Evolutionary conservation across 2,329 filamentous ascomycete genomes (phyloP).

Genomic region (Fusarium torreyae): DNA sequence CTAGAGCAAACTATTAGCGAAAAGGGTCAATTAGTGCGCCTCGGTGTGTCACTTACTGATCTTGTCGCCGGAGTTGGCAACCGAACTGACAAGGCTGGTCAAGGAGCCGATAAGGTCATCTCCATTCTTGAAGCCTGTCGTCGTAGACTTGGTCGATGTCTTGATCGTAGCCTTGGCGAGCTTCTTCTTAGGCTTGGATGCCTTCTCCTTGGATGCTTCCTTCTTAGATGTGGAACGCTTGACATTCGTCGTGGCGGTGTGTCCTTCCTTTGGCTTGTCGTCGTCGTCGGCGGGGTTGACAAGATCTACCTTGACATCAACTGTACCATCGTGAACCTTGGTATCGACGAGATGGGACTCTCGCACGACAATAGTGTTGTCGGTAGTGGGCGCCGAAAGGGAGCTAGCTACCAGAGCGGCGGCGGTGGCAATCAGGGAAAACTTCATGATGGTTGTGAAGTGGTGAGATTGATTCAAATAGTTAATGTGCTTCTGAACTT

Average conservation of each 20-base stretch:
- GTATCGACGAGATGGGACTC: slow-evolving; percentile 2
- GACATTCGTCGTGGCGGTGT: background rate
- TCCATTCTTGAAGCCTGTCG: slow-evolving; percentile 7
- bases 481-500: background rate
- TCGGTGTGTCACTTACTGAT: slow-evolving; percentile 11
- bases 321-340: background rate
- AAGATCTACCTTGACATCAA: background rate
- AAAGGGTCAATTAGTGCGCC: no score
- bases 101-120: background rate
- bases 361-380: background rate
- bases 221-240: background rate
- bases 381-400: slow-evolving; percentile 5
- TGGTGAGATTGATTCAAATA: background rate
- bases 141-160: background rate
- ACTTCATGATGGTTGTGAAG: background rate
- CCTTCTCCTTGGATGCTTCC: background rate
- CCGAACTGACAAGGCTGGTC: slow-evolving; percentile 10
- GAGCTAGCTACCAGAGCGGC: background rate
- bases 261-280: background rate
- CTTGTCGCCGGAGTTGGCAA: background rate
- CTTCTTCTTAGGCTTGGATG: background rate
- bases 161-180: background rate
- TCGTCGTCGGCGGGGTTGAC: background rate
- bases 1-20: background rate
- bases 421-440: background rate